phyloP scores from a whole-genome alignment of 192 early-diverging fungal species.

The Paraglomus occultum region DNA sequence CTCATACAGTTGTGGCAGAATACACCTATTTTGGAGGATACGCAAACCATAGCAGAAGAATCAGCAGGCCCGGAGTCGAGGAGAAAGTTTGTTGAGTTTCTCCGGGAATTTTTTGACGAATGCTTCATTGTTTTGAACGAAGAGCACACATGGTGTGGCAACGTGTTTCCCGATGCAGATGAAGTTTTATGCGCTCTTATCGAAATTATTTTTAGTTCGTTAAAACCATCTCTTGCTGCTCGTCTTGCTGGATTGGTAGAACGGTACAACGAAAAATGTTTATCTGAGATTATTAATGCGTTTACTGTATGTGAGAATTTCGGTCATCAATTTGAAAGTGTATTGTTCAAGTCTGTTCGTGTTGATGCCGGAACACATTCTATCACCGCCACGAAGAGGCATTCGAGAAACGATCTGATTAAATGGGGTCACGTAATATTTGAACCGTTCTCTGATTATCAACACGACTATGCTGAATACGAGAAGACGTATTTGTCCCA shows the following conservation, averaged over 20 bases:
- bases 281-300: constrained; percentile 44
- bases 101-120: constrained; percentile 55
- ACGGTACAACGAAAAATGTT: constrained; percentile 36
- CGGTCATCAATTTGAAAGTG: constrained; percentile 50
- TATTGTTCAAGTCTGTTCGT: constrained; percentile 45
- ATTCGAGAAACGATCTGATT: constrained; percentile 35
- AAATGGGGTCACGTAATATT: constrained; percentile 62
- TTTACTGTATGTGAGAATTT: constrained; percentile 55
- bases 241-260: constrained; percentile 30
- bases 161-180: constrained; percentile 52
- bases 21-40: constrained; percentile 9
- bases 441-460: constrained; percentile 63
- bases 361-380: not conserved
- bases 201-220: constrained; percentile 45
- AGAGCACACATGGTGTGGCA: constrained; percentile 57
- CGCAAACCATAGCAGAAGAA: not conserved
- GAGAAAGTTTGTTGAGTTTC: constrained; percentile 37
- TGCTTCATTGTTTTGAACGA: constrained; percentile 49
- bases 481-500: constrained; percentile 51
- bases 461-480: constrained; percentile 56
- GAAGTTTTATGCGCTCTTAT: constrained; percentile 49
- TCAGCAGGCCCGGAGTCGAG: not conserved
- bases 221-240: constrained; percentile 48
- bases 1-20: constrained; percentile 50
- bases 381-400: not conserved